Evolutionary conservation across 805 yeast species (phyloP).

Genomic region (Pichia ethanolica): DNA sequence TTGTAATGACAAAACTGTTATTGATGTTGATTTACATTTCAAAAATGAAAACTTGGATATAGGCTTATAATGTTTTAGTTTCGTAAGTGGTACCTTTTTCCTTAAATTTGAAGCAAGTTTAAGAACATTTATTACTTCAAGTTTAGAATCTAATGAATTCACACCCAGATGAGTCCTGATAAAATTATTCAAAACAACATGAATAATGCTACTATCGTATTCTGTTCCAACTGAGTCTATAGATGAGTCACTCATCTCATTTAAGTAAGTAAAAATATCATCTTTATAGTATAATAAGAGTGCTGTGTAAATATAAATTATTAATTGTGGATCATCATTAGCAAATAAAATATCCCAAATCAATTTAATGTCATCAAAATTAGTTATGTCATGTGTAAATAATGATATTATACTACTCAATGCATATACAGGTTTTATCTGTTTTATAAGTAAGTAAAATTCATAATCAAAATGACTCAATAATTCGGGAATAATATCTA

Average conservation of each 20-base stretch:
- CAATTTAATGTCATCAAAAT: slow-evolving; percentile 40
- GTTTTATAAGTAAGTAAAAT: slow-evolving; percentile 34
- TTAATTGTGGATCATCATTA: slow-evolving; percentile 43
- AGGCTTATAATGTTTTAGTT: slow-evolving; percentile 1
- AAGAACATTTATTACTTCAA: slow-evolving; percentile 22
- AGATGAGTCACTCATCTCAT: slow-evolving; percentile 25
- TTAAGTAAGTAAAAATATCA: slow-evolving; percentile 31
- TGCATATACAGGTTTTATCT: slow-evolving; percentile 54
- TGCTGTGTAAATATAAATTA: slow-evolving; percentile 56
- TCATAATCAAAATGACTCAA: slow-evolving; percentile 41
- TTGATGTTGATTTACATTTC: slow-evolving; percentile 7
- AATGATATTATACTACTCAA: slow-evolving; percentile 72
- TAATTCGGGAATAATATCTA: slow-evolving; percentile 59
- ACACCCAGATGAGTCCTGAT: slow-evolving; percentile 21
- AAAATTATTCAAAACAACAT: slow-evolving; percentile 22
- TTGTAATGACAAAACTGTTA: slow-evolving; percentile 13
- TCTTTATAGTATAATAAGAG: slow-evolving; percentile 40
- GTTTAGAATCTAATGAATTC: slow-evolving; percentile 17
- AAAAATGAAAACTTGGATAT: slow-evolving; percentile 19
- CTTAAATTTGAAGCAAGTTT: slow-evolving; percentile 14
- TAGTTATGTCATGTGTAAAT: slow-evolving; percentile 62
- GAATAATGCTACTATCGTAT: slow-evolving; percentile 22
- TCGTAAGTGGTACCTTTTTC: slow-evolving; percentile 6
- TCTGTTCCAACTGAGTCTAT: slow-evolving; percentile 21
- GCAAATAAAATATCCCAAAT: slow-evolving; percentile 68